These are phyloP conservation scores for Zelopaecilomyces penicillatus DNA, from an alignment of 2,329 filamentous ascomycete species.

Conservation along the genomic window DNA sequence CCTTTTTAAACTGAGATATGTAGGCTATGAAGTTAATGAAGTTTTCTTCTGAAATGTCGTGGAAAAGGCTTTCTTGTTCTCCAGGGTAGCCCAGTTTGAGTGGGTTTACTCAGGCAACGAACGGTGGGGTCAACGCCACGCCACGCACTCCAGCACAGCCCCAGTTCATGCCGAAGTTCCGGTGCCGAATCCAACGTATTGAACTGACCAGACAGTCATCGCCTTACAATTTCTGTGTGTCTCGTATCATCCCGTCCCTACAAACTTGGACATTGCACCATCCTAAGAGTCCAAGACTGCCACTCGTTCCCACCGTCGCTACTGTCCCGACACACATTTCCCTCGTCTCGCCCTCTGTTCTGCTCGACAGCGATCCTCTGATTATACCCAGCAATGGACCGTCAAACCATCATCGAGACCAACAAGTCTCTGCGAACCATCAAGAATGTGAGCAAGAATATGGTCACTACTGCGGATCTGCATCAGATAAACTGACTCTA, in stretches of 20 bases:
- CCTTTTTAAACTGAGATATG: no score
- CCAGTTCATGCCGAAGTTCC: no score
- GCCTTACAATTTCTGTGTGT: background rate
- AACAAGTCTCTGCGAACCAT: conserved; percentile 83
- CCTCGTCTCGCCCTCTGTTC: background rate
- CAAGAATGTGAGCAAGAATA: conserved; percentile 57
- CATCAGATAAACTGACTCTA: background rate
- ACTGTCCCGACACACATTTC: background rate
- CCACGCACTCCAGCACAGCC: no score
- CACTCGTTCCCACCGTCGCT: background rate
- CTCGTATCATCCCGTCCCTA: background rate
- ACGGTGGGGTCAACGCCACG: no score
- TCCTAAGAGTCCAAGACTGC: background rate
- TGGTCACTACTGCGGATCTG: conserved; percentile 3
- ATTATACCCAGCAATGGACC: conserved; percentile 32
- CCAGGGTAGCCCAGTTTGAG: no score
- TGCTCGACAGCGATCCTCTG: conserved; percentile 10
- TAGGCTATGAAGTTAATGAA: no score
- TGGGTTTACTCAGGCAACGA: no score
- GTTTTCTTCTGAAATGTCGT: no score
- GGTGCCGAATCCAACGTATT: no score
- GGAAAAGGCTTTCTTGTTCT: no score
- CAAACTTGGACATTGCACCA: background rate
- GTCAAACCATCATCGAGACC: conserved; percentile 56
- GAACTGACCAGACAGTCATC: no score